Conservation (phyloP, 192 early-diverging fungal species). For the Gryganskiella cystojenkinii region DNA sequence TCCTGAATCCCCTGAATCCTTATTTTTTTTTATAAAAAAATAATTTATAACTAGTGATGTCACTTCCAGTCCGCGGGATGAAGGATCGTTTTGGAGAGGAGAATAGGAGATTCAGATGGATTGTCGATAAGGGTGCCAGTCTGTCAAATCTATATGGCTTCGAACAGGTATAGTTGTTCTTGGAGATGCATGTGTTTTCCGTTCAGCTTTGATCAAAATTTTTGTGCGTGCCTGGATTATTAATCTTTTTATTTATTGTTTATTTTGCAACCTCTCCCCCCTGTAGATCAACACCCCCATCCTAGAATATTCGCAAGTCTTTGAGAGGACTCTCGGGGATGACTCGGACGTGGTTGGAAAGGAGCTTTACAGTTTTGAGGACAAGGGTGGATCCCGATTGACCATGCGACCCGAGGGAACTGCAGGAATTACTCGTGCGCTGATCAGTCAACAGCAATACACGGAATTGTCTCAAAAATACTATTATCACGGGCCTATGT, state of each 20-base stretch:
- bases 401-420: conserved; percentile 79
- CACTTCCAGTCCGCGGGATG: conserved; percentile 73
- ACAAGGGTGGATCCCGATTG: conserved; percentile 65
- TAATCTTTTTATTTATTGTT: background rate
- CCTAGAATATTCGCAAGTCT: conserved; percentile 71
- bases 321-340: conserved; percentile 69
- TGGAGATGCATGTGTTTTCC: background rate
- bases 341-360: conserved; percentile 77
- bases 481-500: conserved; percentile 77
- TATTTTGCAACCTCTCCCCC: too few relatives aligned
- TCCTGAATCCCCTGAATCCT: background rate
- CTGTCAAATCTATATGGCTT: conserved; percentile 63
- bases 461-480: conserved; percentile 59
- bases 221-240: background rate
- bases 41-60: conserved; percentile 51
- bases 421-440: conserved; percentile 59
- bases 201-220: background rate
- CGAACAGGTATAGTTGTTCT: conserved; percentile 44
- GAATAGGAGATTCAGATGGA: conserved; percentile 55
- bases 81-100: conserved; percentile 66
- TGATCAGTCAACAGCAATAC: conserved; percentile 59
- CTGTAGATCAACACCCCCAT: conserved; percentile 69
- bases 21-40: background rate
- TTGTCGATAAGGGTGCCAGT: conserved; percentile 50
- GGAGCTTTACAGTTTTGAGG: conserved; percentile 73